Base-by-base conservation (phyloP, 2,329 filamentous ascomycete species). In the Macrophomina phaseolina region DNA sequence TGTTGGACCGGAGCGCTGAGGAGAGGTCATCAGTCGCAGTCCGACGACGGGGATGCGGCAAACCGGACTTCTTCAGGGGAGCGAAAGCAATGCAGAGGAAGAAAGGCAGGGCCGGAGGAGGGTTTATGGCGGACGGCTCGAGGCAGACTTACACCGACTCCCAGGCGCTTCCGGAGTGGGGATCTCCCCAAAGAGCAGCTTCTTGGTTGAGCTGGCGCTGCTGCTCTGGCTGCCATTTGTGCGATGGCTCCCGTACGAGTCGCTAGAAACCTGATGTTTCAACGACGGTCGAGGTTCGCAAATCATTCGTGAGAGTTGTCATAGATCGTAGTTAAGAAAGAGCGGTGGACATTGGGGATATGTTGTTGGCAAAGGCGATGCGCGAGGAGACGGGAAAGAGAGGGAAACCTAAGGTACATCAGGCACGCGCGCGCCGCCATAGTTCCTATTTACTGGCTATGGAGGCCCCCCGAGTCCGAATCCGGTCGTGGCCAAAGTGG, bases 141-240 rank as follows among this genome's bases (percentile, higher is more conserved):
- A 48, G 64, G 34, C 28, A 58, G 56, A 67, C 65, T 66, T 51
- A 67, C 46, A 67, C 45, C 56, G 56, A 67, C 65, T 67, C 36
- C 49, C 65, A 67, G 65, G 30, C 18, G 75, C 75, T 69, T 80
- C 75, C 53, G 78, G 79, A 67, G 78, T 76, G 68, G 82, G 80
- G 67, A 84, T 83, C 70, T 84, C 82, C 68, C 82, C 82, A 75
- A 84, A 84, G 68, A 84, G 73, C 65, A 82, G 73, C 73, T 74
- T 72, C 74, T 74, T 56, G n/a, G 58, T 49, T 76, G 74, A 78
- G 71, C 75, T 79, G 58, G 73, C 72, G n/a, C 74, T 75, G 16
- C 76, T 78, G 38, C 74, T 73, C 66, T 70, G 69, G 67, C 72
- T 76, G 34, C 69, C 74, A 72, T 78, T 74, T 68, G 76, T 79